Base-by-base conservation (phyloP, 768 basidiomycete species). In the Scleroderma bovista region DNA sequence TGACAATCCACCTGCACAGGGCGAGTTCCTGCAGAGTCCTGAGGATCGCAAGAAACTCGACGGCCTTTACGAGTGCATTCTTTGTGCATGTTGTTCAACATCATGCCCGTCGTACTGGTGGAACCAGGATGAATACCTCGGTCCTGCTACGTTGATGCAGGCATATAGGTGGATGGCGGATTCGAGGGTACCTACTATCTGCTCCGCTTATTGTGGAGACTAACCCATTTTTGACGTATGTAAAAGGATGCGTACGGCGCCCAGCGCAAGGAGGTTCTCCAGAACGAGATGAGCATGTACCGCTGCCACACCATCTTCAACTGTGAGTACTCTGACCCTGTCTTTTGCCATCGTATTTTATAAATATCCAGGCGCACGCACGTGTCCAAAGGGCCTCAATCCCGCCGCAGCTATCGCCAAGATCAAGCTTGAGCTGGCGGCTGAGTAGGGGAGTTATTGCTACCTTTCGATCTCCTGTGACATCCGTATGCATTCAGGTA, bases 231-330 rank as follows among this genome's bases (percentile, higher is more conserved):
- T 31, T 9, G 13, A 36, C 34, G n/a, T n/a, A n/a, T n/a, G 8
- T 57, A 91, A n/a, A n/a, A n/a, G 85, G 95, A 98, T 66, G 67
- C 83, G 17, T 78, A 89, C 63, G 79, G 77, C 11, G 79, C 81
- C 2, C 76, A 92, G 63, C 81, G 95, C 52, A 93, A 86, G 77
- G 93, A 93, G 65, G 84, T 83, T 61, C 77, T 99, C 57, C 90
- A 97, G 72, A 99, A 99, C 70, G 86, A 92, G 62, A 77, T 98
- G 78, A 93, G 91, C 64, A 70, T 99, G 67, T 99, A 96, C 75
- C 83, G 95, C 51, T 98, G 95, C 76, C 95, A 97, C 72, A 97
- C 95, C 44, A 97, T 96, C 73, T 96, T 97, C 77, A 96, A 96
- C 72, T 92, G 92, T 88, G 50, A 23, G 78, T 68, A n/a, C 41